Base-by-base conservation (phyloP, 2,329 filamentous ascomycete species). In the Botrytis byssoidea region DNA sequence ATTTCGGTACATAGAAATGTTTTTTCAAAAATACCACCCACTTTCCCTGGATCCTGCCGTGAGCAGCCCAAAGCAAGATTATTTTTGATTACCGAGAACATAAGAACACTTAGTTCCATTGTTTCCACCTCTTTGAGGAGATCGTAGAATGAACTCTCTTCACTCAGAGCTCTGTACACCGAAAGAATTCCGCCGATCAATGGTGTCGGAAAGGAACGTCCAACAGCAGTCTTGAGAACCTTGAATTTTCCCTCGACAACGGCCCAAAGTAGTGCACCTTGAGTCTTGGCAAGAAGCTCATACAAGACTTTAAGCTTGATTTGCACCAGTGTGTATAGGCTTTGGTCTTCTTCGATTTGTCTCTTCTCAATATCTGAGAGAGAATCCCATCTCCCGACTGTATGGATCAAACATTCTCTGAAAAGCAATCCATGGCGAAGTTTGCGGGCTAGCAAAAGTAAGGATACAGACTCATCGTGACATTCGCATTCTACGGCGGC, bases 211-310 rank as follows among this genome's bases (percentile, higher is more conserved):
- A 5, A 51, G n/a, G 4, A 0, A n/a, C 25, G 12, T 51, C 25
- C 37, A 12, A 40, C 4, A n/a, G 4, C 4, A n/a, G 25, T 51
- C 22, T 51, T 6, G 22, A n/a, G 2, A 51, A 51, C 10, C 12
- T 2, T 1, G 12, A n/a, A 1, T n/a, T 25, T 12, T 51, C 6
- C 48, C 10, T 25, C 1, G n/a, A 2, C 0, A 51, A 51, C 10
- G n/a, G 25, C 25, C 48, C 1, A 14, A 55, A 55, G 8, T 16
- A 55, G 12, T 55, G 12, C 25, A 16, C 25, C 1, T n/a, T 55
- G 48, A n/a, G 48, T n/a, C 25, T 55, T 55, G 12, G 48, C 25
- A 55, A 55, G 12, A 55, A 5, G 5, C 48, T 55, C 12, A 55
- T n/a, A 55, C 25, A 55, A 55, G 12, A 55, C 0, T 16, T 12